Conservation (phyloP, 495 filamentous ascomycete species). For the Aspergillus egyptiacus region DNA sequence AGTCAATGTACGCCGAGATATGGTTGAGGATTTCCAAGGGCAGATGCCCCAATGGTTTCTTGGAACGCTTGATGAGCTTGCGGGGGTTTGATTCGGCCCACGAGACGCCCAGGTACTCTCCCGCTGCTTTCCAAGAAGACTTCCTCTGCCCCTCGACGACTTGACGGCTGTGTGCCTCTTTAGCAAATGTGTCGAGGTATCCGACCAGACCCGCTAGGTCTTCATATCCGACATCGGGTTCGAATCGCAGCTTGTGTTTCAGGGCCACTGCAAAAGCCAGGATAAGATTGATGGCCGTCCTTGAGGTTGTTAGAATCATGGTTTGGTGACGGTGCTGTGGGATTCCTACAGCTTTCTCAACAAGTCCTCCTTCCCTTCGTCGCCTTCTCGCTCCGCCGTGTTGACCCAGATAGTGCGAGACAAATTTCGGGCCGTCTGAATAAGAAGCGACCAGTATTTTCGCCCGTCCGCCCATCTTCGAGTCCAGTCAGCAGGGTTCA, state of each 20-base stretch:
- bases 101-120: slow-evolving; percentile 65
- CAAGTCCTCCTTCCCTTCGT: slow-evolving; percentile 59
- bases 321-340: neutral
- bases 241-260: slow-evolving; percentile 84
- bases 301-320: slow-evolving; percentile 20
- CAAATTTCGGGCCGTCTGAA: slow-evolving; percentile 65
- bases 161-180: slow-evolving; percentile 52
- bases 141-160: slow-evolving; percentile 37
- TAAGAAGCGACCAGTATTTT: slow-evolving; percentile 70
- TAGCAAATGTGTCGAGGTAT: slow-evolving; percentile 54
- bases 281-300: slow-evolving; percentile 73
- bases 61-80: slow-evolving; percentile 61
- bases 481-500: slow-evolving; percentile 3
- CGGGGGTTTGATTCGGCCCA: slow-evolving; percentile 68
- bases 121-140: slow-evolving; percentile 53
- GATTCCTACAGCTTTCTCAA: slow-evolving; percentile 56
- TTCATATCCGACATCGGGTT: slow-evolving; percentile 72
- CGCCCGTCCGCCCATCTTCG: slow-evolving; percentile 62
- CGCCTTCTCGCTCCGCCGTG: slow-evolving; percentile 57
- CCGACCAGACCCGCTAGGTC: slow-evolving; percentile 47
- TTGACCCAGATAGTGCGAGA: slow-evolving; percentile 78
- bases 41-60: slow-evolving; percentile 63
- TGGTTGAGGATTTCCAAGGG: slow-evolving; percentile 74
- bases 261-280: slow-evolving; percentile 69
- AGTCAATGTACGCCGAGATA: slow-evolving; percentile 59